Evolutionary conservation across 768 basidiomycete genomes (phyloP).

Genomic region (Leccinum ochraceum): DNA sequence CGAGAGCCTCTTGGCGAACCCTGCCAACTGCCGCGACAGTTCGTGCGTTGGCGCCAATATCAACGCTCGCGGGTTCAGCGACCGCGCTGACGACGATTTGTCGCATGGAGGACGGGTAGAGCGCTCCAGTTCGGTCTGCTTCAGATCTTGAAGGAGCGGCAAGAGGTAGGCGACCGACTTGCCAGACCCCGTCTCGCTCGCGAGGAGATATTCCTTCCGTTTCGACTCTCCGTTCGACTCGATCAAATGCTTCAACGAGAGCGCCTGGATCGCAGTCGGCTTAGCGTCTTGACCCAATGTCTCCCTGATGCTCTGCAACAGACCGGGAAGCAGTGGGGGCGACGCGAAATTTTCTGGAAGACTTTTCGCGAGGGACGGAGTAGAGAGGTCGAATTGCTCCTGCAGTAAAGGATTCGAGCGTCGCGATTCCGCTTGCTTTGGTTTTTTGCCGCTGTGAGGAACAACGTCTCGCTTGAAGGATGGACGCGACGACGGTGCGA

Average conservation of each 20-base stretch:
- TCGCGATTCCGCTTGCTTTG: constrained; percentile 1
- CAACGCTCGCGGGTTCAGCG: constrained; percentile 70
- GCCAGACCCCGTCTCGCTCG: constrained; percentile 89
- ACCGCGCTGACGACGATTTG: constrained; percentile 19
- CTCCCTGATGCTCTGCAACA: constrained; percentile 57
- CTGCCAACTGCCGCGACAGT: constrained; percentile 76
- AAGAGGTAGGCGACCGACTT: constrained; percentile 91
- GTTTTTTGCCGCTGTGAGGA: constrained; percentile 22
- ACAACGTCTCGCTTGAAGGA: constrained; percentile 18
- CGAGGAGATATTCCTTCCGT: constrained; percentile 60
- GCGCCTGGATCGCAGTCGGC: constrained; percentile 80
- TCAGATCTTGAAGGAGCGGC: constrained; percentile 78
- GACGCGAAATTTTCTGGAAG: constrained; percentile 54
- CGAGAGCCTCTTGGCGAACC: constrained; percentile 70
- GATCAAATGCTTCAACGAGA: constrained; percentile 68
- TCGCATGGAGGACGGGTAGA: constrained; percentile 1
- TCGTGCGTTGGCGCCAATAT: constrained; percentile 90
- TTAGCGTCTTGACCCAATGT: constrained; percentile 53
- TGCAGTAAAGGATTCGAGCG: constrained; percentile 34
- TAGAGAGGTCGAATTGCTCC: constrained; percentile 40
- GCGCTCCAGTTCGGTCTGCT: constrained; percentile 52
- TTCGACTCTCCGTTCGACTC: constrained; percentile 21
- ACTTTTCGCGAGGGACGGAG: constrained; percentile 20
- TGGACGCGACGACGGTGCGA: constrained; percentile 20
- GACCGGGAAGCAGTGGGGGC: constrained; percentile 67